Evolutionary conservation across 2,329 filamentous ascomycete genomes (phyloP).

Genomic region (Chaetomiaceae sp.): DNA sequence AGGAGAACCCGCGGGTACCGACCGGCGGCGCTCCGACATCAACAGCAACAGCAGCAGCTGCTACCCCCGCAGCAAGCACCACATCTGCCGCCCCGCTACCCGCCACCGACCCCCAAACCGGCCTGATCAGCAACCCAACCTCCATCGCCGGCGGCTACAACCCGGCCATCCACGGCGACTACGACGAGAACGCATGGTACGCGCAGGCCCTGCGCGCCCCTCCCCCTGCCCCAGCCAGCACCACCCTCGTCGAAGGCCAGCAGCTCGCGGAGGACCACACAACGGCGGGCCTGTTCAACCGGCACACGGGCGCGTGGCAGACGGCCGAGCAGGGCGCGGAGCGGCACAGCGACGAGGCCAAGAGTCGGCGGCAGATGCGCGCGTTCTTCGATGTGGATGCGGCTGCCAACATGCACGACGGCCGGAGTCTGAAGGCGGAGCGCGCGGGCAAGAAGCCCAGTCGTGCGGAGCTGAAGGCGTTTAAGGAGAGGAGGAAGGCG

Average conservation of each 20-base stretch:
- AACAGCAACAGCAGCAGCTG: conserved; percentile 24
- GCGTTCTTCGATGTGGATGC: conserved; percentile 95
- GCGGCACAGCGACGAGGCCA: conserved; percentile 78
- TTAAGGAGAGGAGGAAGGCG: conserved; percentile 81
- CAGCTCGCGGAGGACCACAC: conserved; percentile 56
- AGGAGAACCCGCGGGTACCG: conserved; percentile 78
- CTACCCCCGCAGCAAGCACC: conserved; percentile 11
- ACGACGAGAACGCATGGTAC: conserved; percentile 94
- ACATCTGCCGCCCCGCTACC: conserved; percentile 23
- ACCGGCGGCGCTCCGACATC: conserved; percentile 25
- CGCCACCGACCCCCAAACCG: conserved; percentile 10
- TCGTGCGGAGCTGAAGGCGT: conserved; percentile 82
- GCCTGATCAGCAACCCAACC: conserved; percentile 26
- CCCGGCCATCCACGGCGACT: conserved; percentile 90
- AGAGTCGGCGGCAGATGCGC: conserved; percentile 81
- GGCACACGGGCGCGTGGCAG: conserved; percentile 83
- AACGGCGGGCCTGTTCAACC: conserved; percentile 76
- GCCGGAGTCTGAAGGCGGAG: conserved; percentile 86
- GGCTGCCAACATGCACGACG: conserved; percentile 84
- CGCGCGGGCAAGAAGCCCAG: conserved; percentile 74
- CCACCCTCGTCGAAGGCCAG: background rate
- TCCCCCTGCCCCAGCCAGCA: conserved; percentile 25
- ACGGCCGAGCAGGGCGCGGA: conserved; percentile 60
- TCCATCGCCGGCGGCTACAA: conserved; percentile 73
- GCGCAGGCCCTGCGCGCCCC: conserved; percentile 51